These are phyloP conservation scores for Melaleuca alternifolia DNA, from an alignment of 345 rosid genomes.

Conservation along the genomic window DNA sequence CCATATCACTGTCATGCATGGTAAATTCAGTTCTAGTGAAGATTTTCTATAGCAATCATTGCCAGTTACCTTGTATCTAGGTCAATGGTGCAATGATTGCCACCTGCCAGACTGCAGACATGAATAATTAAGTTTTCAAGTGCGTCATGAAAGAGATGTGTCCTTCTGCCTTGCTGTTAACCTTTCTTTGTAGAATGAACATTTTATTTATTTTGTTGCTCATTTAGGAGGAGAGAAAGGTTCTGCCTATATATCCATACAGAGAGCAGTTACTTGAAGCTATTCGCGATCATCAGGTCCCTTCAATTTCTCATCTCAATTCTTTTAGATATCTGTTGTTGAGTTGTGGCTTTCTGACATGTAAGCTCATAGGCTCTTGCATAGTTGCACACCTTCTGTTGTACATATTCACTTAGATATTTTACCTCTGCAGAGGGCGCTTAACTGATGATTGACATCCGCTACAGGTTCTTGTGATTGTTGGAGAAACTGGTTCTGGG, in stretches of 20 bases:
- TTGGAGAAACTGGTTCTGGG: slow-evolving; percentile 99
- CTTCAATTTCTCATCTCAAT: background rate
- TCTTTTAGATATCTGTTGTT: background rate
- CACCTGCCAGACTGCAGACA: no score
- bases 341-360: background rate
- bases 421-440: no score
- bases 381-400: no score
- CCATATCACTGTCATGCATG: no score
- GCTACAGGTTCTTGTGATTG: slow-evolving; percentile 78
- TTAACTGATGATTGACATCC: background rate
- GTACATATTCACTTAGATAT: no score
- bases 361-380: background rate
- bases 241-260: slow-evolving; percentile 73
- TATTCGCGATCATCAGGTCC: slow-evolving; percentile 66
- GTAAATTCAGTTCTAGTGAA: no score
- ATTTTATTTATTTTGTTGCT: background rate
- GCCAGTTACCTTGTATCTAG: no score
- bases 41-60: no score
- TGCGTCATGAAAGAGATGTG: no score
- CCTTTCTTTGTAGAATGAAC: background rate
- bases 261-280: slow-evolving; percentile 81
- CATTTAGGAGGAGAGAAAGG: slow-evolving; percentile 72
- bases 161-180: background rate
- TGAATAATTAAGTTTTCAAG: no score
- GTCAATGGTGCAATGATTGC: no score